phyloP scores from a whole-genome alignment of 306 rosid species.

The Echinosophora koreensis region DNA sequence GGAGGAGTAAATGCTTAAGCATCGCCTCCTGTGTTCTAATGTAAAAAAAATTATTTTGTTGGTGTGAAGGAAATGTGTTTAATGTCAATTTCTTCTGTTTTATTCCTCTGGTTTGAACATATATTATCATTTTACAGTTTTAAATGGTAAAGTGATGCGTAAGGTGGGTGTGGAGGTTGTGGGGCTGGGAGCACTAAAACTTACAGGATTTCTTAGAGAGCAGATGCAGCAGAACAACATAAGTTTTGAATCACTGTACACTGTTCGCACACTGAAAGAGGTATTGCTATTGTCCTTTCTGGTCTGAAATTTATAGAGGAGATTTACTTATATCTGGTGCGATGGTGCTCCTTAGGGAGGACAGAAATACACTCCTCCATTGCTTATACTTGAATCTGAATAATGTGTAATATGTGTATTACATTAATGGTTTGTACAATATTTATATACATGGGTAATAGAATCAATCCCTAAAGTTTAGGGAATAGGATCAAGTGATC shows the following conservation, averaged over 20 bases:
- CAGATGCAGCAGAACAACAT: constrained; percentile 73
- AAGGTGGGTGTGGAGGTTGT: constrained; percentile 88
- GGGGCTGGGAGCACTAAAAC: constrained; percentile 86
- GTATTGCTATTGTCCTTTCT: constrained; percentile 50
- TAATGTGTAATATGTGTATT: no score
- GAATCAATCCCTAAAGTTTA: no score
- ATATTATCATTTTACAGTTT: constrained; percentile 53
- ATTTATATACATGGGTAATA: no score
- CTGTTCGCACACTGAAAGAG: constrained; percentile 88
- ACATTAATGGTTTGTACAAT: no score
- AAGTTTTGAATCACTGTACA: constrained; percentile 72
- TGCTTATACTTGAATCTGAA: background rate
- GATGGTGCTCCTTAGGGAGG: constrained; percentile 32
- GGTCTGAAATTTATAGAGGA: constrained; percentile 28
- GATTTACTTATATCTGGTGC: constrained; percentile 32
- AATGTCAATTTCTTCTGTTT: background rate
- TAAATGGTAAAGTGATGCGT: constrained; percentile 84
- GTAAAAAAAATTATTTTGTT: background rate
- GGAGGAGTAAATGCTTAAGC: background rate
- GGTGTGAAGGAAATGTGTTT: constrained; percentile 6
- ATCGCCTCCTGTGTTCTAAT: background rate
- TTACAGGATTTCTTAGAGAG: constrained; percentile 76
- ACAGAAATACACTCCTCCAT: constrained; percentile 16
- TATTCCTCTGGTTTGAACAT: background rate
- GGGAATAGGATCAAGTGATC: no score